Evolutionary conservation across 345 rosid species (phyloP), one percentile per base, ranked within the genome.

Genomic region (Heritiera littoralis): DNA sequence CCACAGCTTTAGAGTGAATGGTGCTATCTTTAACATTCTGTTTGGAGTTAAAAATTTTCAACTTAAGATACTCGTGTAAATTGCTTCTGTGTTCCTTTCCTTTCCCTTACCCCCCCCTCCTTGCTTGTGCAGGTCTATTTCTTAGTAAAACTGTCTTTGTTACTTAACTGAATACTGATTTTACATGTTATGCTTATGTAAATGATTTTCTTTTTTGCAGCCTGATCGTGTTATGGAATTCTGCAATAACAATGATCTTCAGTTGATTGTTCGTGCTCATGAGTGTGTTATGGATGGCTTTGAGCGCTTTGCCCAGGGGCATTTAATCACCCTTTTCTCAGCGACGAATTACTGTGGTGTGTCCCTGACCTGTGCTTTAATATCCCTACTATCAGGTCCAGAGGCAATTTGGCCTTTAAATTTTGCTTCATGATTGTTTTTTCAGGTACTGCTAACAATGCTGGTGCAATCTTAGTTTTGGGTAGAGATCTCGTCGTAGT

Each of bases 251-350:
- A 96, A 96, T 81, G 99, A 96, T 84, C 98, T 96, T 75, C 98
- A 96, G 84, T 81, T 96, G 84, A 96, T 96, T 83, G 97, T 96
- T 41, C 97, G 98, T 75, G 99, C 98, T 51, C 98, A 96, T 66
- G 99, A 96, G 85, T 96, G 98, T 38, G 99, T 96, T 80, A 96
- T 96, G 99, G 99, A 96, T 65, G 99, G 99, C 67, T 96, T 96
- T 80, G 98, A 94, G 89, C 98, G 98, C 45, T 94, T 96, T 54
- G 99, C 98, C 0, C 98, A 96, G 69, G 99, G 98, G 75, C 99
- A 96, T 85, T 88, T 96, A 59, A 96, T 96, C 69, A 96, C 99
- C 1, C 93, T 96, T 84, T 96, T 96, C 85, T 96, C 99, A 0
- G 98, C 98, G 20, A 96, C 99, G 77, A 96, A 96, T 80, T 96